Conservation (phyloP, 2,329 filamentous ascomycete genomes). For the Colletotrichum musicola region DNA sequence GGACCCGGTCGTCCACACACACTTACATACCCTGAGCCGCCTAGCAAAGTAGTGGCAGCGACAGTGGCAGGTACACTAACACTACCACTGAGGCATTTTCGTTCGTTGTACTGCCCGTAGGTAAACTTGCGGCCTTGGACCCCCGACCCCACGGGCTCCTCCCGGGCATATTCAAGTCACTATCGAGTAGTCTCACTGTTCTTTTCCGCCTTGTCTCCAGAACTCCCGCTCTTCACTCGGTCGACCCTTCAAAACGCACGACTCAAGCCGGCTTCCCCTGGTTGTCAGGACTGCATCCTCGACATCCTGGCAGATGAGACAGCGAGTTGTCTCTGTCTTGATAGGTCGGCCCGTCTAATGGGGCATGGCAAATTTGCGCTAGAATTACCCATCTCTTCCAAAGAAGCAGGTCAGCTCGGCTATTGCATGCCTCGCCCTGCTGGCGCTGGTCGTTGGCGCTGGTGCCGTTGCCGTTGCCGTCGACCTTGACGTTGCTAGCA, state of each 20-base stretch:
- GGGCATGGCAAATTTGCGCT: constrained; percentile 37
- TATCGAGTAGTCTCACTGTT: constrained; percentile 27
- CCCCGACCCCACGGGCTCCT: constrained; percentile 17
- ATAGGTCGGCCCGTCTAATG: constrained; percentile 40
- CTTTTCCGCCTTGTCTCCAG: neutral
- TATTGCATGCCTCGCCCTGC: constrained; percentile 23
- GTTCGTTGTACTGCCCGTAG: constrained; percentile 6
- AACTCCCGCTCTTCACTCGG: too few relatives aligned
- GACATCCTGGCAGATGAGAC: constrained; percentile 40
- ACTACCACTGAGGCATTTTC: constrained; percentile 39
- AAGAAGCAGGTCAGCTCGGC: constrained; percentile 29
- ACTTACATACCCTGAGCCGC: neutral
- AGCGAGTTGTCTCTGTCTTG: constrained; percentile 39
- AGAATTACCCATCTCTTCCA: constrained; percentile 34
- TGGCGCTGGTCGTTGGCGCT: neutral
- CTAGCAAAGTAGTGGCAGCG: neutral
- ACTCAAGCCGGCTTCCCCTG: constrained; percentile 39
- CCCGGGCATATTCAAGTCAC: constrained; percentile 34
- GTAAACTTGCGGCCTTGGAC: constrained; percentile 28
- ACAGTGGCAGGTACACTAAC: constrained; percentile 11
- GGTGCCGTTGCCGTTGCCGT: too few relatives aligned
- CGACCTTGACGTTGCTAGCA: too few relatives aligned
- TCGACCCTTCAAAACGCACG: constrained; percentile 35
- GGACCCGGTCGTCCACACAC: too few relatives aligned
- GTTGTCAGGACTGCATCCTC: constrained; percentile 36